These are phyloP conservation scores for Coniochaeta sp. DNA, from an alignment of 2,329 filamentous ascomycete species.

Conservation along the genomic window DNA sequence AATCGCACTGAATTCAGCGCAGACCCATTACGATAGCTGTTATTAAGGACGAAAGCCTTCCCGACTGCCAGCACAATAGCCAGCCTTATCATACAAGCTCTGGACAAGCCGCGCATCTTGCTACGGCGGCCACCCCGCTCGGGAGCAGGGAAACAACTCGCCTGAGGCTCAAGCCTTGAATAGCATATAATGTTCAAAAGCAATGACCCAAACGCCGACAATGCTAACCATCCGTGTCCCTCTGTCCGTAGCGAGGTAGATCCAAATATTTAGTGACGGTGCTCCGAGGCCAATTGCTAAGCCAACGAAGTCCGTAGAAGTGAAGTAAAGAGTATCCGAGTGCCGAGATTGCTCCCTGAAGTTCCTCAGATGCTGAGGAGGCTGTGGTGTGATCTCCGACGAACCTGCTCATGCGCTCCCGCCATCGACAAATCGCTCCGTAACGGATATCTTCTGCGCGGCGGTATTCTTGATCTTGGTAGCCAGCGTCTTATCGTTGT, in stretches of 20 bases:
- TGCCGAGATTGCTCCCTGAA: background rate
- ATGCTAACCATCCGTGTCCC: background rate
- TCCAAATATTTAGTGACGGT: background rate
- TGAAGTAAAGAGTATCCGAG: background rate
- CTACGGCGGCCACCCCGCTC: too few species aligned
- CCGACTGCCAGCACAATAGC: too few species aligned
- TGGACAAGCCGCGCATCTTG: too few species aligned
- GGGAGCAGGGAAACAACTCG: too few species aligned
- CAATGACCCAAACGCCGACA: background rate
- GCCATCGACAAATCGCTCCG: slow-evolving; percentile 32
- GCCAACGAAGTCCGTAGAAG: background rate
- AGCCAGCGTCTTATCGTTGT: slow-evolving; percentile 57
- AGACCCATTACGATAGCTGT: too few species aligned
- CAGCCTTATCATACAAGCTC: too few species aligned
- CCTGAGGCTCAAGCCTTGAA: background rate
- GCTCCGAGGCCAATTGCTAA: background rate
- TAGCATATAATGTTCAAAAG: background rate
- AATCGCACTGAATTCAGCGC: too few species aligned
- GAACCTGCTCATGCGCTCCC: background rate
- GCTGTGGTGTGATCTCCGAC: background rate
- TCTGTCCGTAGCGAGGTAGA: background rate
- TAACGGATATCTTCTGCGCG: slow-evolving; percentile 52
- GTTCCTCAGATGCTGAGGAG: background rate
- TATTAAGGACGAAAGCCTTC: too few species aligned
- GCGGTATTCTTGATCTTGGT: slow-evolving; percentile 67